These are phyloP conservation scores for Bretschneidera sinensis DNA, from an alignment of 345 rosid species.

Conservation along the genomic window DNA sequence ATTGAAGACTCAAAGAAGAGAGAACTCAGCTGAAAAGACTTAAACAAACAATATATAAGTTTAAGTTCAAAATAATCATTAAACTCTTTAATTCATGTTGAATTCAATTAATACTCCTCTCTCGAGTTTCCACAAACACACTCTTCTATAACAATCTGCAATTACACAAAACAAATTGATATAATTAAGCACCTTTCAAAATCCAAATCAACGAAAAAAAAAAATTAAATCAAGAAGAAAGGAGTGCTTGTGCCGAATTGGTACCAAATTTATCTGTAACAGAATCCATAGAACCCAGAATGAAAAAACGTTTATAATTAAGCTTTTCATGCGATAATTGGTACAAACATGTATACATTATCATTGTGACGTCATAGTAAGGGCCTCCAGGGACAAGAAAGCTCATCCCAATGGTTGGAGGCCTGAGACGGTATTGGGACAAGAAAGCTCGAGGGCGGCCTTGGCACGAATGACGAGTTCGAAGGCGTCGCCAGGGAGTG, in stretches of 20 bases:
- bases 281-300: slow-evolving; percentile 8
- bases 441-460: slow-evolving; percentile 79
- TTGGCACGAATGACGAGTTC: slow-evolving; percentile 74
- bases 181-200: not conserved
- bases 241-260: too few relatives aligned
- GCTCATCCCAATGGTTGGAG: slow-evolving; percentile 54
- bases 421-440: slow-evolving; percentile 84
- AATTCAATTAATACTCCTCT: not conserved
- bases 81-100: too few relatives aligned
- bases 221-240: too few relatives aligned
- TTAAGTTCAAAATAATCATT: too few relatives aligned
- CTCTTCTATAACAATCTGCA: not conserved
- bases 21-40: too few relatives aligned
- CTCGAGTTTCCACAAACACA: not conserved
- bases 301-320: slow-evolving; percentile 22
- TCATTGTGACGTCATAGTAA: slow-evolving; percentile 44
- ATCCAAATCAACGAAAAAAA: not conserved
- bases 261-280: too few relatives aligned
- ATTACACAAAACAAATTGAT: too few relatives aligned
- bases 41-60: too few relatives aligned
- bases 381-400: slow-evolving; percentile 89
- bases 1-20: too few relatives aligned
- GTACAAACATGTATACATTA: slow-evolving; percentile 27
- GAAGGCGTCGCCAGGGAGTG: slow-evolving; percentile 89
- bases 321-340: slow-evolving; percentile 18